These are phyloP conservation scores for Ascoidea asiatica DNA, from an alignment of 805 yeast species.

Conservation along the genomic window DNA sequence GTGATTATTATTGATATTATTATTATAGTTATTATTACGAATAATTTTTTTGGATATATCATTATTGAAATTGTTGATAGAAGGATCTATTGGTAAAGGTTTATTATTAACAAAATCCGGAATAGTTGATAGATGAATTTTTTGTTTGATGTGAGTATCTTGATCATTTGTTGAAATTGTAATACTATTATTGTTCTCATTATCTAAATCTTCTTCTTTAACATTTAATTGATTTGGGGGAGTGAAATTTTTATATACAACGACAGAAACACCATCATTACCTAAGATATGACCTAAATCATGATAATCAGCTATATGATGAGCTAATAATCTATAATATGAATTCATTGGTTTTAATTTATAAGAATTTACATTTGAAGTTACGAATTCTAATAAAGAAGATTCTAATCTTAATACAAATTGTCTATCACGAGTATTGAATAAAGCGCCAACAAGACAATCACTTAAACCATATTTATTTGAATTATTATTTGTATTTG, in stretches of 20 bases:
- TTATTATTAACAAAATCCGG: not conserved
- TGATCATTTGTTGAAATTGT: not conserved
- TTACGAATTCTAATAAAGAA: constrained; percentile 30
- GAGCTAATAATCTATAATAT: constrained; percentile 52
- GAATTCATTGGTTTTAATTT: constrained; percentile 48
- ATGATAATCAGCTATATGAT: constrained; percentile 59
- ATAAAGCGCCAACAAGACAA: constrained; percentile 25
- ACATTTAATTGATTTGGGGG: constrained; percentile 7
- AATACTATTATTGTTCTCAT: not conserved
- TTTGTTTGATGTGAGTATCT: not conserved
- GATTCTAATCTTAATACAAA: constrained; percentile 37
- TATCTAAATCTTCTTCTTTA: constrained; percentile 1
- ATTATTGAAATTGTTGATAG: not conserved
- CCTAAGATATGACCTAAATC: constrained; percentile 41
- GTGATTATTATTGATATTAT: not conserved
- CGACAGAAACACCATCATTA: constrained; percentile 34
- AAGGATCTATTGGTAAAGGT: not conserved
- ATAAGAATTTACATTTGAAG: constrained; percentile 25
- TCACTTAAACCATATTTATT: constrained; percentile 12
- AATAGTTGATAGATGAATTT: not conserved
- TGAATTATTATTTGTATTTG: too few relatives aligned
- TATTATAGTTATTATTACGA: not conserved
- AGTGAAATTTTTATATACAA: constrained; percentile 22
- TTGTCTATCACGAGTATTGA: constrained; percentile 30
- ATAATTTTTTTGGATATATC: not conserved